A percentile compares a stretch with the other conserved stretches of the same genome.
Conservation (phyloP, 352 stramenopile genomes). For the Globisporangium nagaii region DNA sequence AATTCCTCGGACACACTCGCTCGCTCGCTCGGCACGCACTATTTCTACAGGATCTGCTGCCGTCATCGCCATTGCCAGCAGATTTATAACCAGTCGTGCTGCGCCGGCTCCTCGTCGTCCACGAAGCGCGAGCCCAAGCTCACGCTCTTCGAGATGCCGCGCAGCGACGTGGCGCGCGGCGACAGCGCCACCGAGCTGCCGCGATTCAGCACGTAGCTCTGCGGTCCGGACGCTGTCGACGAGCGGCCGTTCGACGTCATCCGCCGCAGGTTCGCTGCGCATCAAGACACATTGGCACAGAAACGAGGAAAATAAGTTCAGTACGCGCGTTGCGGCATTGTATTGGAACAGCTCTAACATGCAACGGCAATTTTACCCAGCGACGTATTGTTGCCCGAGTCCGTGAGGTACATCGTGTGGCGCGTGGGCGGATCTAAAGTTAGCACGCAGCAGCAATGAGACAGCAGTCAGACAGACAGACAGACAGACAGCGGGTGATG, state of each 20-base stretch:
- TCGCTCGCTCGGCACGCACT: not conserved
- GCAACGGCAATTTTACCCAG: conserved; percentile 23
- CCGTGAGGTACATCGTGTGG: conserved; percentile 42
- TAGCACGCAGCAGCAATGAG: too few relatives aligned
- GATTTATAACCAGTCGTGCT: conserved; percentile 75
- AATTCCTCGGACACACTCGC: not conserved
- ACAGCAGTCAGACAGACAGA: too few relatives aligned
- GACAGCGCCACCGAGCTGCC: conserved; percentile 50
- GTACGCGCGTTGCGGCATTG: conserved; percentile 17
- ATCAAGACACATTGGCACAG: conserved; percentile 2
- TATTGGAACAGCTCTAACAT: conserved; percentile 14
- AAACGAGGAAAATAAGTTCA: conserved; percentile 9
- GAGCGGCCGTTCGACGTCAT: conserved; percentile 39
- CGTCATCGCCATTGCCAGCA: conserved; percentile 4
- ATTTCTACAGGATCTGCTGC: conserved; percentile 9
- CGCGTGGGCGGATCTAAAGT: conserved; percentile 23
- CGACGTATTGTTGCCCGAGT: conserved; percentile 25
- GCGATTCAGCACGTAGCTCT: conserved; percentile 43
- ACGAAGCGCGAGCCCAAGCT: conserved; percentile 45
- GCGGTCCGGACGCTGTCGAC: conserved; percentile 21
- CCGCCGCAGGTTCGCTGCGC: conserved; percentile 49
- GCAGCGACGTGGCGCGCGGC: conserved; percentile 31
- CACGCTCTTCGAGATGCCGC: conserved; percentile 71
- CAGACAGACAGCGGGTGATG: not conserved
- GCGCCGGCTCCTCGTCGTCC: conserved; percentile 62